Conservation (phyloP, 345 rosid species). For the Garcia nutans region DNA sequence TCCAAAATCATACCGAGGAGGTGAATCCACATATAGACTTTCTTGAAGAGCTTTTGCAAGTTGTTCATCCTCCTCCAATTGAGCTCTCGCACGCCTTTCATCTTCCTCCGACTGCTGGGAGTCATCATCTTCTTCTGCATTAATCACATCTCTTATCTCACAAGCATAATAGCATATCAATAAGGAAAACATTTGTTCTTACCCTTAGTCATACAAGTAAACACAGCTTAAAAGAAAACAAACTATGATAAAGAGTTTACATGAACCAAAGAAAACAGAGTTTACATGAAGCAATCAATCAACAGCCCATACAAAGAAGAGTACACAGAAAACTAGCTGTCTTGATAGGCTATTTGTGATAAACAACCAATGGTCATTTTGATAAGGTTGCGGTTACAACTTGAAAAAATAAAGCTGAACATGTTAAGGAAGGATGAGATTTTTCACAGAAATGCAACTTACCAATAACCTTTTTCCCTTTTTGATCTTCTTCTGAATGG, state of each 20-base stretch:
- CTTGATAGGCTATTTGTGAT: not conserved
- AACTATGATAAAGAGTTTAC: not conserved
- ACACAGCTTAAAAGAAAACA: not conserved
- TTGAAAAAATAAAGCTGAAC: not conserved
- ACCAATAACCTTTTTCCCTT: slow-evolving; percentile 84
- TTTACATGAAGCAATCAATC: not conserved
- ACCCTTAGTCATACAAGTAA: not conserved
- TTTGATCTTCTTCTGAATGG: slow-evolving; percentile 64
- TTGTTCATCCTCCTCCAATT: slow-evolving; percentile 84
- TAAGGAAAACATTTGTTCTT: not conserved
- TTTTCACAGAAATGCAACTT: slow-evolving; percentile 21
- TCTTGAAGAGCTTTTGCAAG: slow-evolving; percentile 91
- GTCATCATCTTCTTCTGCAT: slow-evolving; percentile 22
- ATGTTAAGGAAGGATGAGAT: not conserved
- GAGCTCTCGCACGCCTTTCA: slow-evolving; percentile 45
- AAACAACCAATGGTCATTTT: not conserved
- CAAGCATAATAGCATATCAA: not conserved
- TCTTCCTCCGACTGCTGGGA: slow-evolving; percentile 17
- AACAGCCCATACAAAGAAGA: not conserved
- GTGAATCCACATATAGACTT: slow-evolving; percentile 57
- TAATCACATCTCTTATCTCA: not conserved
- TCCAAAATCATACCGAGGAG: slow-evolving; percentile 51
- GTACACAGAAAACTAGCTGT: not conserved
- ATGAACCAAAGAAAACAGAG: not conserved
- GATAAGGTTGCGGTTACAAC: not conserved